Evolutionary conservation across 148 eudicot species (phyloP), one percentile per base, ranked within the genome.

Genomic region (Diospyros kaki): DNA sequence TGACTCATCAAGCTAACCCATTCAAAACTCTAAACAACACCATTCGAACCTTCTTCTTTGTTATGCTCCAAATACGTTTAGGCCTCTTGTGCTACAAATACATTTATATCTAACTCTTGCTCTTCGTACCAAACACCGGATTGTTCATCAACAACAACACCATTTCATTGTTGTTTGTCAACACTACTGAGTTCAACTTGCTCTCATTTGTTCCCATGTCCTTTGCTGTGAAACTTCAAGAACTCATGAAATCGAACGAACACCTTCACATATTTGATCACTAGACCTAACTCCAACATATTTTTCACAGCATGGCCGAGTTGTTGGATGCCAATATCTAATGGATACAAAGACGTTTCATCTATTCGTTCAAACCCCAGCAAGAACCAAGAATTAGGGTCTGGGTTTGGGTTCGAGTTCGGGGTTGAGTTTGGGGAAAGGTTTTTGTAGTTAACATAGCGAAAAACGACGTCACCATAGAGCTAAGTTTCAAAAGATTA

Each of bases 51-150:
- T n/a, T n/a, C n/a, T n/a, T n/a, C n/a, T n/a, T n/a, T n/a, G n/a
- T n/a, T n/a, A n/a, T n/a, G n/a, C n/a, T n/a, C n/a, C n/a, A n/a
- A n/a, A n/a, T n/a, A n/a, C n/a, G n/a, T n/a, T n/a, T n/a, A n/a
- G n/a, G n/a, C n/a, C n/a, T n/a, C n/a, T 95, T 95, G 75, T 92
- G 98, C 83, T 95, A 97, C 84, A 95, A 69, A 64, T 92, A 95
- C 3, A 96, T 90, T 87, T 92, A 93, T 11, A 95, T 95, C 71
- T 92, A 96, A 59, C 98, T 92, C 94, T 92, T 95, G 79, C 97
- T 85, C 71, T 90, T 90, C 7, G 92, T 95, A 72, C 98, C 98
- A 55, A 78, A 81, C 28, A 90, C 91, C 1, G 98, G 97, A 69
- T 95, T 97, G 11, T 92, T 95, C 79, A 95, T 73, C 7, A 97